Percentiles rank a stretch among this genome's conserved stretches.
These are phyloP conservation scores for Pseudozyma pruni DNA, from an alignment of 1,284 basidiomycete species.

Conservation along the genomic window DNA sequence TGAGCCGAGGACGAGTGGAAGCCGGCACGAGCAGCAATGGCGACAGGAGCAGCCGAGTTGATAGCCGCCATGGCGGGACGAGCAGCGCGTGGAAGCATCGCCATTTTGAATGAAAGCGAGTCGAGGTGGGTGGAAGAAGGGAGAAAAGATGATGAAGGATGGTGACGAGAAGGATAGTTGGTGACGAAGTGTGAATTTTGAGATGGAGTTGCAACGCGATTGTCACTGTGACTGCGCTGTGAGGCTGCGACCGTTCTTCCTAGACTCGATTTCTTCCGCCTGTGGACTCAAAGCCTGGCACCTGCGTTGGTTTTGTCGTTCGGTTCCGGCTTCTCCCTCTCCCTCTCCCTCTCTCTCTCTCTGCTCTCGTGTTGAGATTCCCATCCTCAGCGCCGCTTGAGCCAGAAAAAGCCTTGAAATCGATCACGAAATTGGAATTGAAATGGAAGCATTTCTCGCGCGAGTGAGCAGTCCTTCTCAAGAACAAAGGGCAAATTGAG, in stretches of 20 bases:
- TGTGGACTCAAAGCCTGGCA: not conserved
- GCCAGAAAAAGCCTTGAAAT: slow-evolving; percentile 2
- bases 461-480: not conserved
- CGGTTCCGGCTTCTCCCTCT: slow-evolving; percentile 39
- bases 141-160: slow-evolving; percentile 6
- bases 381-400: too few relatives aligned
- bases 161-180: slow-evolving; percentile 4
- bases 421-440: slow-evolving; percentile 21
- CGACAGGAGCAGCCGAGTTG: slow-evolving; percentile 45
- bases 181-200: slow-evolving; percentile 7
- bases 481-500: slow-evolving; percentile 9
- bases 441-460: too few relatives aligned
- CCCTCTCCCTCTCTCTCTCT: not conserved
- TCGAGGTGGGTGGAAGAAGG: slow-evolving; percentile 1
- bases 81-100: slow-evolving; percentile 59
- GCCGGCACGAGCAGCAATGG: slow-evolving; percentile 54
- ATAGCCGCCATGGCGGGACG: slow-evolving; percentile 50
- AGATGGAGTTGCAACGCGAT: not conserved
- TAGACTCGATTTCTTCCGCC: slow-evolving; percentile 11
- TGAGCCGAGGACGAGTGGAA: slow-evolving; percentile 74
- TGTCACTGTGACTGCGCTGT: slow-evolving; percentile 1
- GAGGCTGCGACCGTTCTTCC: not conserved
- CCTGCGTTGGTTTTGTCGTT: slow-evolving; percentile 9
- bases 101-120: slow-evolving; percentile 44
- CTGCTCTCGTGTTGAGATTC: too few relatives aligned